Conservation (phyloP, 1,284 basidiomycete species). For the Cryptococcus sp. region DNA sequence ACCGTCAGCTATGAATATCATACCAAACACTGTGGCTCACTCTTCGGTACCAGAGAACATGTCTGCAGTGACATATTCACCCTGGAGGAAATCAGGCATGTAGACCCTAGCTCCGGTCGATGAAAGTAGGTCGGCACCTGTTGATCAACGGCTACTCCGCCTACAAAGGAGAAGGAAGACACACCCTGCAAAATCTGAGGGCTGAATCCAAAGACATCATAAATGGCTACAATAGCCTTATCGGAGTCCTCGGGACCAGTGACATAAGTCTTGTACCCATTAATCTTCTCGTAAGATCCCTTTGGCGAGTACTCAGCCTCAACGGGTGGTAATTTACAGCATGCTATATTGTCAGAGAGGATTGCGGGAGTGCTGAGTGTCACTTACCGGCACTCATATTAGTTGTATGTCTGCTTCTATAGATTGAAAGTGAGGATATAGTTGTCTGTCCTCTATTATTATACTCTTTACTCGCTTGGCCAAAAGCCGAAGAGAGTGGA, state of each 20-base stretch:
- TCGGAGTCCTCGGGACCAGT: conserved; percentile 36
- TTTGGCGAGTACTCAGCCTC: conserved; percentile 51
- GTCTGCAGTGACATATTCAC: conserved; percentile 41
- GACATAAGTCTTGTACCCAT: conserved; percentile 46
- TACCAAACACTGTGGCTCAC: conserved; percentile 5
- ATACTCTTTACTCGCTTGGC: too few species aligned
- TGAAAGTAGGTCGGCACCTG: conserved; percentile 46
- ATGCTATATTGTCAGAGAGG: conserved; percentile 31
- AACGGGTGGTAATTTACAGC: conserved; percentile 52
- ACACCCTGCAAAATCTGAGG: conserved; percentile 51
- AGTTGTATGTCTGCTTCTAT: neutral
- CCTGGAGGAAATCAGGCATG: conserved; percentile 51
- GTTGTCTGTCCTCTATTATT: too few species aligned
- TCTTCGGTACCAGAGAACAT: conserved; percentile 37
- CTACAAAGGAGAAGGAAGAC: conserved; percentile 5
- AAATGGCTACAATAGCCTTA: conserved; percentile 35
- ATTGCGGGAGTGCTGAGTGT: neutral
- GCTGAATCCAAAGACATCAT: conserved; percentile 50
- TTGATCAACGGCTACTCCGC: neutral
- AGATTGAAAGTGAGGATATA: neutral
- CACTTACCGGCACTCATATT: neutral
- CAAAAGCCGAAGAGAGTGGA: too few species aligned
- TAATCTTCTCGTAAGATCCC: conserved; percentile 44
- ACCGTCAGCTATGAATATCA: neutral
- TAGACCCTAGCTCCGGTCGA: conserved; percentile 47